Percentiles rank a stretch among this genome's conserved stretches.
These are phyloP conservation scores for Salix suchowensis DNA, from an alignment of 345 rosid species.

Conservation along the genomic window DNA sequence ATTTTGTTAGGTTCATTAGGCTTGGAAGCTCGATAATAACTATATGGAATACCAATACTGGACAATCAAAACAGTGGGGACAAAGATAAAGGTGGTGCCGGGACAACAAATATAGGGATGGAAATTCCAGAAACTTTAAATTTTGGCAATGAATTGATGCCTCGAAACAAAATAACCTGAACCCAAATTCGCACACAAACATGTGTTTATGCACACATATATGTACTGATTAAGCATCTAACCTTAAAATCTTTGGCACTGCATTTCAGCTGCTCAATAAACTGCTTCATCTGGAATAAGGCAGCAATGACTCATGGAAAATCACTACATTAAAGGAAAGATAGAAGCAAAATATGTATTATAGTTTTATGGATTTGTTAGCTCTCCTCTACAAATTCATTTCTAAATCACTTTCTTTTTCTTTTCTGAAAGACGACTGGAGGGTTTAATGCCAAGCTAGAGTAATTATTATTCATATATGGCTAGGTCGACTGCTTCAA, in stretches of 20 bases:
- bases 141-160: not conserved
- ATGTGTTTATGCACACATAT: not conserved
- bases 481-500: not conserved
- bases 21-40: not conserved
- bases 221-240: slow-evolving; percentile 3
- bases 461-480: not conserved
- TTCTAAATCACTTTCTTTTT: not conserved
- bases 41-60: not conserved
- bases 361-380: not conserved
- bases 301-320: slow-evolving; percentile 10
- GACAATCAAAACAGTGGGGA: not conserved
- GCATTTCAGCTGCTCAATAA: slow-evolving; percentile 40
- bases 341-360: not conserved
- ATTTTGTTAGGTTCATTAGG: not conserved
- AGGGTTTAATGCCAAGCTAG: not conserved
- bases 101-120: not conserved
- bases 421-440: not conserved
- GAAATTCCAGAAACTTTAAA: not conserved
- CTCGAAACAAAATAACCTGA: not conserved
- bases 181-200: not conserved
- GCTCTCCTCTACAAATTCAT: not conserved
- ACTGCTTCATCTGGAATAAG: slow-evolving; percentile 50
- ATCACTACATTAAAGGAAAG: not conserved
- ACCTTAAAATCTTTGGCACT: slow-evolving; percentile 51
- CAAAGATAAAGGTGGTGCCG: not conserved